These are phyloP conservation scores for Xylariaceae sp. DNA, from an alignment of 2,329 filamentous ascomycete genomes.

Conservation along the genomic window DNA sequence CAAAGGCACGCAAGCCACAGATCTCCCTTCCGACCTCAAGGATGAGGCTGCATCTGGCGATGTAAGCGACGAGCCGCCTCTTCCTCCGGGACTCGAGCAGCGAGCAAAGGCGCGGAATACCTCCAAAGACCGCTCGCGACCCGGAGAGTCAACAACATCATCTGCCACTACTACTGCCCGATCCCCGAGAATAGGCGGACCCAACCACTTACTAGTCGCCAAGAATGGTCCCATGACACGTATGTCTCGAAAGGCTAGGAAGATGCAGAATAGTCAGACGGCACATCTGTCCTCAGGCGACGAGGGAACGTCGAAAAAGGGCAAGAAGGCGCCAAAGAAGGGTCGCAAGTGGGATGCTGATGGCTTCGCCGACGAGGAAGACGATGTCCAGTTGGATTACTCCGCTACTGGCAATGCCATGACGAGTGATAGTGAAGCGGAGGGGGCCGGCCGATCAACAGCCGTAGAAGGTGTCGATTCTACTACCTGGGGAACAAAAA, in stretches of 20 bases:
- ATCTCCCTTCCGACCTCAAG: conserved; percentile 29
- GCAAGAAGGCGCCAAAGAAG: conserved; percentile 67
- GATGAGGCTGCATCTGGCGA: conserved; percentile 35
- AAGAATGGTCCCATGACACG: conserved; percentile 72
- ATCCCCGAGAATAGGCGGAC: conserved; percentile 64
- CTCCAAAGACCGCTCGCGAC: conserved; percentile 38
- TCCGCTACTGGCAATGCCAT: conserved; percentile 55
- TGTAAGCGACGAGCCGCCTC: conserved; percentile 36
- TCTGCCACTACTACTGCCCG: conserved; percentile 71
- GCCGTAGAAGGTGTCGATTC: conserved; percentile 70
- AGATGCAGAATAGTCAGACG: conserved; percentile 59
- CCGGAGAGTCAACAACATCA: conserved; percentile 64
- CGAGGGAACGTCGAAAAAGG: conserved; percentile 58
- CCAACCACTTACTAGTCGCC: conserved; percentile 62
- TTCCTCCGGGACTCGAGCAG: conserved; percentile 39
- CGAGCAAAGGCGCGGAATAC: conserved; percentile 35
- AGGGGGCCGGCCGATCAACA: conserved; percentile 47
- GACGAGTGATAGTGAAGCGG: conserved; percentile 49
- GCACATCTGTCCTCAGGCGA: conserved; percentile 76
- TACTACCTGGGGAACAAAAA: conserved; percentile 78
- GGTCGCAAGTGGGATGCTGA: conserved; percentile 90
- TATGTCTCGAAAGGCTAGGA: conserved; percentile 74
- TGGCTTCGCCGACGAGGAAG: conserved; percentile 79
- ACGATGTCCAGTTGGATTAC: conserved; percentile 78
- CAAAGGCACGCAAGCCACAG: conserved; percentile 23